These are phyloP conservation scores for Jatropha multifida DNA, from an alignment of 441 rosid species.

Conservation along the genomic window DNA sequence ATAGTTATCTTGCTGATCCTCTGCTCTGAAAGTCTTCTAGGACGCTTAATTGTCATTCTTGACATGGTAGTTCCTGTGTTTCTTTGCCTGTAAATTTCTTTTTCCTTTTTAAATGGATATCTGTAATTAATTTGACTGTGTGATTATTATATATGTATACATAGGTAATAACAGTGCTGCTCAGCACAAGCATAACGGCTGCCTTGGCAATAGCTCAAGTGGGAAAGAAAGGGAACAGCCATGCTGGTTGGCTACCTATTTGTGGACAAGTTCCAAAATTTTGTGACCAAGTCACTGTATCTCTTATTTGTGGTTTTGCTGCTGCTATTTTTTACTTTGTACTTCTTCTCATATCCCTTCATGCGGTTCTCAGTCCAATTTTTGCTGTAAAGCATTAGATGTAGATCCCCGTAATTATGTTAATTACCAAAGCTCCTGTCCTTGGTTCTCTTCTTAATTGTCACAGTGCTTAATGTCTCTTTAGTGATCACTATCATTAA, in stretches of 20 bases:
- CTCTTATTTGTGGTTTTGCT: constrained; percentile 46
- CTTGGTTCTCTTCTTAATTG: too few species aligned
- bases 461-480: too few species aligned
- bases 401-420: too few species aligned
- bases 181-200: constrained; percentile 51
- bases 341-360: constrained; percentile 39
- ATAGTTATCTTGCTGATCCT: constrained; percentile 28
- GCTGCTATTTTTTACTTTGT: constrained; percentile 34
- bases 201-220: constrained; percentile 52
- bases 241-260: constrained; percentile 63
- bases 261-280: constrained; percentile 51
- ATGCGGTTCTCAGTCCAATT: constrained; percentile 34
- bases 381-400: constrained; percentile 31
- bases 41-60: constrained; percentile 35
- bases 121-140: background rate
- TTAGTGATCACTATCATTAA: too few species aligned
- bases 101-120: background rate
- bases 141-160: background rate
- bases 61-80: constrained; percentile 35
- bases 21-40: constrained; percentile 23
- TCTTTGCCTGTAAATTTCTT: background rate
- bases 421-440: too few species aligned
- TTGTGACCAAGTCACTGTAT: constrained; percentile 39
- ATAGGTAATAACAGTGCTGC: constrained; percentile 32
- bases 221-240: constrained; percentile 59